A percentile compares a stretch with the other conserved stretches of the same genome.
Evolutionary conservation across 148 eudicot species (phyloP).

Genomic region (Cornus florida): DNA sequence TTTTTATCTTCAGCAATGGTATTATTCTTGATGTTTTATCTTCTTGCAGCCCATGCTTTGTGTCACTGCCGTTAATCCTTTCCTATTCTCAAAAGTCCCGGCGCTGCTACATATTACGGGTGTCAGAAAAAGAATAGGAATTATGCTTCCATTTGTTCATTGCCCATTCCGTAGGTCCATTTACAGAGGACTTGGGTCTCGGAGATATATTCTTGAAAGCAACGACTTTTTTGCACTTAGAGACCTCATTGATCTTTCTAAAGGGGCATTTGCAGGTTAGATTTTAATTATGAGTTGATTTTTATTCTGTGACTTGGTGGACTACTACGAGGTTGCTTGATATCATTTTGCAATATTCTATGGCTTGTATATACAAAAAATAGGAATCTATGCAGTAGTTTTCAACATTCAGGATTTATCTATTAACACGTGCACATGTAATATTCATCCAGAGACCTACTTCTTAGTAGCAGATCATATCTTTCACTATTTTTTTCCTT

Average conservation of each 20-base stretch:
- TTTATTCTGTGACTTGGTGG: not conserved
- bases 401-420: too few relatives aligned
- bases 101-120: slow-evolving; percentile 70
- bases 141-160: slow-evolving; percentile 76
- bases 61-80: slow-evolving; percentile 91
- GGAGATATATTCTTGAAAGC: slow-evolving; percentile 94
- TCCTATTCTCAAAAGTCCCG: slow-evolving; percentile 78
- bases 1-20: not conserved
- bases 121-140: slow-evolving; percentile 72
- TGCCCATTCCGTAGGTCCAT: slow-evolving; percentile 88
- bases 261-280: slow-evolving; percentile 96
- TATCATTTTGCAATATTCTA: too few relatives aligned
- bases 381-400: too few relatives aligned
- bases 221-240: slow-evolving; percentile 88
- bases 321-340: too few relatives aligned
- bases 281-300: slow-evolving; percentile 1
- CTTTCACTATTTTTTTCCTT: too few relatives aligned
- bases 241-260: slow-evolving; percentile 90
- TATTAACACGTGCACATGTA: too few relatives aligned
- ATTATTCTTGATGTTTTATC: slow-evolving; percentile 7
- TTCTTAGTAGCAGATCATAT: too few relatives aligned
- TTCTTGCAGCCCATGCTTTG: slow-evolving; percentile 96
- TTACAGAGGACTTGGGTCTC: slow-evolving; percentile 76
- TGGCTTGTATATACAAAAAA: too few relatives aligned
- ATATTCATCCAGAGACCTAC: too few relatives aligned